Conservation (phyloP, 495 filamentous ascomycete genomes). For the Lasiosphaeria ovina region DNA sequence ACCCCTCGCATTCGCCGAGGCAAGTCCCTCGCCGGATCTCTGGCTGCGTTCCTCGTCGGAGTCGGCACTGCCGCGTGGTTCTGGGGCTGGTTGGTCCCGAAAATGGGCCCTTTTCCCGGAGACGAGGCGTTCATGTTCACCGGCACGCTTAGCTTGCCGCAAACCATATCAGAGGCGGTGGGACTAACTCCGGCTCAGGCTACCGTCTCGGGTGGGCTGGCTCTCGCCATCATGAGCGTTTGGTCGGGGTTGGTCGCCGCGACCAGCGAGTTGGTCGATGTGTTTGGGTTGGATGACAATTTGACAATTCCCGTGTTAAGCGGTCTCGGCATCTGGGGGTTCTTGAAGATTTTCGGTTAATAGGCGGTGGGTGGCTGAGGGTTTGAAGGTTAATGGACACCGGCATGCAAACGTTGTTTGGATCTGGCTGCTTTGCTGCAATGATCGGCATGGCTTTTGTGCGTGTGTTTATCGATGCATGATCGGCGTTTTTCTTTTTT, state of each 20-base stretch:
- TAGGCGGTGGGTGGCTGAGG: background rate
- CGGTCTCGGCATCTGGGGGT: constrained; percentile 86
- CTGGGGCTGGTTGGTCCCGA: constrained; percentile 82
- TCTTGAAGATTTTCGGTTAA: constrained; percentile 84
- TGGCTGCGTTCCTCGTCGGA: constrained; percentile 79
- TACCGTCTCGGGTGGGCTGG: constrained; percentile 63
- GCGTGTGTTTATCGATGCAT: constrained; percentile 7
- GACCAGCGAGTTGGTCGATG: constrained; percentile 83
- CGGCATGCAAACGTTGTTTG: background rate
- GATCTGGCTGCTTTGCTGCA: background rate
- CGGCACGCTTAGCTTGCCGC: constrained; percentile 66
- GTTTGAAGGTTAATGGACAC: background rate
- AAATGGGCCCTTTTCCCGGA: constrained; percentile 61
- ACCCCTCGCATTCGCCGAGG: constrained; percentile 80
- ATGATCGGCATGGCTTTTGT: background rate
- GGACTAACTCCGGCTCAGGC: constrained; percentile 45
- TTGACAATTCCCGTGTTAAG: constrained; percentile 92
- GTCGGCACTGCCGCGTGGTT: constrained; percentile 77
- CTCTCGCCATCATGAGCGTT: constrained; percentile 80
- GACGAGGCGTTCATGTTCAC: constrained; percentile 80
- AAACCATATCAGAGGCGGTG: constrained; percentile 48
- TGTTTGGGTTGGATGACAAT: constrained; percentile 95
- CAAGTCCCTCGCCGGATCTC: constrained; percentile 86
- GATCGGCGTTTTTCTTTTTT: constrained; percentile 6
- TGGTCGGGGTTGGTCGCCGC: constrained; percentile 85